phyloP scores from a whole-genome alignment of 2,329 filamentous ascomycete genomes.

The Byssothecium circinans region DNA sequence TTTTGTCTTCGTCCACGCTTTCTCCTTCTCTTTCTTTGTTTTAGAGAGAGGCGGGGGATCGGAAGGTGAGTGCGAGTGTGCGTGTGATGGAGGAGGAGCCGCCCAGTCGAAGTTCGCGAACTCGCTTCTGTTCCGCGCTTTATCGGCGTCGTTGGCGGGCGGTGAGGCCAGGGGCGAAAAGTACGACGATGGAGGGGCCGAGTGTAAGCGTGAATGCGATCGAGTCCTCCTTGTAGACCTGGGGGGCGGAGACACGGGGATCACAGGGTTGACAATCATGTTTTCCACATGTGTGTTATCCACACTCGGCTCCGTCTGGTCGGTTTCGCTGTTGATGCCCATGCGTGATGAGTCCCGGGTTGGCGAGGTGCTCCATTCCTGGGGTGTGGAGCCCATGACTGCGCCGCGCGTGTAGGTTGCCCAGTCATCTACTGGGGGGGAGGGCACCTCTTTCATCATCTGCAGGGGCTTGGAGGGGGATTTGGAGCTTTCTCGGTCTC shows the following conservation, averaged over 20 bases:
- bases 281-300: constrained; percentile 4
- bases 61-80: not conserved
- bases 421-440: constrained; percentile 12
- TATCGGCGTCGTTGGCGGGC: constrained; percentile 50
- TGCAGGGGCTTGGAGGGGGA: constrained; percentile 21
- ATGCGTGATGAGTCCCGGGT: not conserved
- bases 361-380: constrained; percentile 11
- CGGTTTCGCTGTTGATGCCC: not conserved
- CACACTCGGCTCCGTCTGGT: not conserved
- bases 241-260: constrained; percentile 1
- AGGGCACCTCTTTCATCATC: constrained; percentile 39
- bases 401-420: constrained; percentile 3
- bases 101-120: constrained; percentile 1
- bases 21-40: constrained; percentile 2
- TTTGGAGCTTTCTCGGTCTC: constrained; percentile 1
- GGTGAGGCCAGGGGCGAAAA: constrained; percentile 1
- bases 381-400: constrained; percentile 14
- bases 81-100: not conserved
- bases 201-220: constrained; percentile 44
- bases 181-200: constrained; percentile 17
- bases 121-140: no score
- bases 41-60: not conserved
- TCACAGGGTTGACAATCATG: constrained; percentile 6
- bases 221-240: not conserved
- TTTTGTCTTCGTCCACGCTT: constrained; percentile 4